Evolutionary conservation across 2,329 filamentous ascomycete genomes (phyloP), one percentile per base, ranked within the genome.

Genomic region (Verticillium zaregamsianum): DNA sequence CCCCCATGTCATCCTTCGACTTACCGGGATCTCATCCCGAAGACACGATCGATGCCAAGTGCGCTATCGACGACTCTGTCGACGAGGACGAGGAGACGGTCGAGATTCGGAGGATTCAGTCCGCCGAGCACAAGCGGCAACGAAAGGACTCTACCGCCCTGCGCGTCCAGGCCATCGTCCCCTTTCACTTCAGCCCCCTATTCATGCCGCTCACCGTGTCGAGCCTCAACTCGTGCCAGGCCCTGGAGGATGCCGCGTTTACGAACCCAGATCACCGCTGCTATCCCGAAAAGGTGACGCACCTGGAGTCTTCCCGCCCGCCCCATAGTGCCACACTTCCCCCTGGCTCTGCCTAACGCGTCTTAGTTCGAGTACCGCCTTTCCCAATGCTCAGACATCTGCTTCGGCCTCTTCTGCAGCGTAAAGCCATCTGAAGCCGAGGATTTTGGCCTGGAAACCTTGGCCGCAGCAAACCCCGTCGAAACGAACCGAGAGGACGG

Each of bases 381-480:
- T 31, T 84, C 82, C 31, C 83, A 80, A 70, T 93, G 90, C 72
- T 88, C 90, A 45, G 90, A 93, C 70, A 83, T 97, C 61, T 90
- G 86, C 72, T 80, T 93, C 59, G 93, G 93, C 32, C 77, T 97
- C 61, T 97, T 94, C 79, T 90, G 90, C 66, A 89, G 86, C 15
- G 81, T 85, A 15, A 73, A 78, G 25, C 77, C 82, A 12, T 73
- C 72, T 54, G 80, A 81, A 52, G 71, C 74, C 20, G 72, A 80
- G 69, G 72, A 82, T 69, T 77, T 82, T 70, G 70, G 79, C 67
- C 75, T 83, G 59, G 77, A 83, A 64, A 90, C 87, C 63, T 73
- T 84, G 67, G 73, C 79, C 66, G 76, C 77, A 58, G 84, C 86
- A 66, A 77, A 79, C 66, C 80, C 82, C 40, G 81, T 91, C 67